Conservation (phyloP, 306 rosid species). For the Alnus glutinosa region DNA sequence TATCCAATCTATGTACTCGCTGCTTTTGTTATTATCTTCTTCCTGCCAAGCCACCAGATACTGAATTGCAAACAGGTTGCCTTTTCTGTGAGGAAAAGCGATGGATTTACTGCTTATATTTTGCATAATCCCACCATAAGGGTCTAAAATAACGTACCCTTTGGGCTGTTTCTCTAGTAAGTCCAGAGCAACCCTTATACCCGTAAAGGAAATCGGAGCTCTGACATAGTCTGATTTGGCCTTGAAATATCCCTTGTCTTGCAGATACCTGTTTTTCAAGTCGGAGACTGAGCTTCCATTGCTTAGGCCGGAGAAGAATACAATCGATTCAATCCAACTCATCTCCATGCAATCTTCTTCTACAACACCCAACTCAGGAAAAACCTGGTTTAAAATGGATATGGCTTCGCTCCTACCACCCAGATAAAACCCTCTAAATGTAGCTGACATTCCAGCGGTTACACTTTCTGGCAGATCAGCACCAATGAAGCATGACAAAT, state of each 20-base stretch:
- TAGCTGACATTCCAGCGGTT: conserved; percentile 45
- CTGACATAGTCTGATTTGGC: conserved; percentile 72
- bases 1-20: conserved; percentile 60
- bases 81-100: conserved; percentile 77
- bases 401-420: conserved; percentile 39
- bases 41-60: conserved; percentile 65
- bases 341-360: conserved; percentile 61
- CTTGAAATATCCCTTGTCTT: conserved; percentile 57
- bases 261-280: conserved; percentile 47
- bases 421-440: conserved; percentile 56
- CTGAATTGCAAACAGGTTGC: conserved; percentile 63
- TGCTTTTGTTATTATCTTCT: conserved; percentile 42
- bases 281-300: conserved; percentile 44
- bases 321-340: conserved; percentile 74
- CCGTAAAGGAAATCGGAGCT: conserved; percentile 38
- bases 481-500: conserved; percentile 66
- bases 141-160: conserved; percentile 60
- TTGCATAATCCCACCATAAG: conserved; percentile 72
- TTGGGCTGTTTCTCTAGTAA: conserved; percentile 58
- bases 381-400: conserved; percentile 37
- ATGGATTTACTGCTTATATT: conserved; percentile 60
- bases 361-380: conserved; percentile 47
- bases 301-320: conserved; percentile 61
- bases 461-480: conserved; percentile 57
- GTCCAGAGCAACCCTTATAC: conserved; percentile 45